Evolutionary conservation across 2,329 filamentous ascomycete species (phyloP), one percentile per base, ranked within the genome.

Genomic region (Arthroderma sp.): DNA sequence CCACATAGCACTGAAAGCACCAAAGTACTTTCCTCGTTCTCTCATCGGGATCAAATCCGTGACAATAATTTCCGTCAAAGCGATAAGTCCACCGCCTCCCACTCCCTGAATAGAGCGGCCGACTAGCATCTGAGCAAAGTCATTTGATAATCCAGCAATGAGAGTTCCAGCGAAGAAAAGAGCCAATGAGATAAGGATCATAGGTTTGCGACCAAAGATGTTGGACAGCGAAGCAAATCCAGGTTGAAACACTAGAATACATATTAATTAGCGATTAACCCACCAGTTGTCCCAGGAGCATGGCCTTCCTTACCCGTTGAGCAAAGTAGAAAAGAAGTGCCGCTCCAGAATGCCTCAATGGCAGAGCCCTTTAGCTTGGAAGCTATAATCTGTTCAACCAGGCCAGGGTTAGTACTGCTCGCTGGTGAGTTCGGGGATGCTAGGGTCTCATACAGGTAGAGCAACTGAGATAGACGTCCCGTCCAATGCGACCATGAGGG

Each of bases 321-420:
- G 6, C 76, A 74, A 1, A 85, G 66, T 3, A 84, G 67, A 55
- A 81, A 85, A 11, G 75, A 75, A 3, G 80, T 83, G 1, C 80
- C 80, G n/a, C 75, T 72, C 81, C 80, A 84, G 58, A 84, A 83
- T 0, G 78, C 77, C 60, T 83, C 68, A 30, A 78, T 71, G 2
- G 73, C 74, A 0, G 67, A 69, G 37, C 74, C 74, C 29, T 65
- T 51, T 5, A 79, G 64, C 15, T 69, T 69, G 5, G 59, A 50
- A n/a, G 73, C 69, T 47, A 78, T 74, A 36, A 67, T 69, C 57
- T 66, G 42, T 9, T n/a, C 10, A n/a, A 27, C 10, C 27, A 31
- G 15, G n/a, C 22, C 39, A 37, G n/a, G 1, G 27, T 44, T 27
- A 44, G 38, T 22, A 42, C 38, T 37, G 31, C 22, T 27, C 33